These are phyloP conservation scores for Fusarium tupiense DNA, from an alignment of 2,329 filamentous ascomycete genomes.

Conservation along the genomic window DNA sequence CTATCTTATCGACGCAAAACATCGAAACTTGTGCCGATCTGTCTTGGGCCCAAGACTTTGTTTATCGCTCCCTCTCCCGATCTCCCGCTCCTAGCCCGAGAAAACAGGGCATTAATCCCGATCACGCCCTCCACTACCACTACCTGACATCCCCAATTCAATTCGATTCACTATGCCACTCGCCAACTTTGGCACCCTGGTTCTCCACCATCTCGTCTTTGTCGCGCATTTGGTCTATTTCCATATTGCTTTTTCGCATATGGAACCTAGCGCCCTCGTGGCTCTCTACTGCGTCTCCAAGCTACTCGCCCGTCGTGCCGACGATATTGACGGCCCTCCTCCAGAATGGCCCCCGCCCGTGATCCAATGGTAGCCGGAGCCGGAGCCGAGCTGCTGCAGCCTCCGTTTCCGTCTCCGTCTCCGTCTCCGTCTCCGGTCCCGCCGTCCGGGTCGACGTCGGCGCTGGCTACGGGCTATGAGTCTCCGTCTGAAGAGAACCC, in stretches of 20 bases:
- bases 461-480: conserved; percentile 47
- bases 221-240: conserved; percentile 64
- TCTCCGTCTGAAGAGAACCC: conserved; percentile 51
- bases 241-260: conserved; percentile 59
- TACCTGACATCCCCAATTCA: neutral
- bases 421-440: neutral
- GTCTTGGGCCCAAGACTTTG: neutral
- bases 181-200: conserved; percentile 60
- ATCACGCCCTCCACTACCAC: neutral
- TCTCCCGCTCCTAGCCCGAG: neutral
- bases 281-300: conserved; percentile 60
- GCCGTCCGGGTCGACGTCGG: neutral
- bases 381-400: conserved; percentile 6
- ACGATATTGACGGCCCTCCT: conserved; percentile 55
- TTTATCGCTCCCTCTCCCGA: neutral
- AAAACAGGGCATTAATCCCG: conserved; percentile 12
- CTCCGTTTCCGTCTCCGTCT: neutral
- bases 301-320: conserved; percentile 58
- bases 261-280: conserved; percentile 58
- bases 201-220: conserved; percentile 63
- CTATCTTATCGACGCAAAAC: neutral
- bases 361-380: conserved; percentile 43
- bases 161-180: conserved; percentile 55
- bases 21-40: conserved; percentile 13
- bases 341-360: conserved; percentile 49